Base-by-base conservation (phyloP, 1,284 basidiomycete species). In the Takashimella tepidaria region DNA sequence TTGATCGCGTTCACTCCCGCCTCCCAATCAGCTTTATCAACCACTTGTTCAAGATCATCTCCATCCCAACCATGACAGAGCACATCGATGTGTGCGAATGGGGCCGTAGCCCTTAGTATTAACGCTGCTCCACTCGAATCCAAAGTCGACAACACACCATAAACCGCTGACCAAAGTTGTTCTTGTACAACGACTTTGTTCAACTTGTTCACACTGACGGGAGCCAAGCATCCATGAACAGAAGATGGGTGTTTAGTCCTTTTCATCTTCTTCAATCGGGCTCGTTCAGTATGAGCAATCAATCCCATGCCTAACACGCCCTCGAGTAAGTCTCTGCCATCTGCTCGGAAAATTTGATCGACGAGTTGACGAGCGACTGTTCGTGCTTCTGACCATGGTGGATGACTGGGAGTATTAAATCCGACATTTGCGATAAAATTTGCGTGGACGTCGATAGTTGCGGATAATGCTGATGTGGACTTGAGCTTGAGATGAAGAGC, bases 141-240 rank as follows among this genome's bases (percentile, higher is more conserved):
- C 27, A 75, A 77, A 12, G 81, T 79, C 42, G 81, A 78, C 3
- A 90, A 67, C 3, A 77, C 76, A 10, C 80, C 77, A 66, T 87
- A 91, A 2, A 83, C 76, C 57, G 79, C 81, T 46, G 75, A 77
- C 91, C 91, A 95, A 24, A 89, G 72, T 45, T 81, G 80, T 41
- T 80, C 78, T 37, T 81, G 80, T 41, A 71, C 80, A 73, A 37
- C 52, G 20, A 70, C 62, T 3, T 54, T 53, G 5, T 66, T 67
- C 0, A 74, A 61, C 4, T 53, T 49, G 4, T 63, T 55, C 12
- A 67, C 59, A 10, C 52, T 52, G 12, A 62, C 51, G 1, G 65
- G 55, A 13, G 58, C 31, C n/a, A n/a, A n/a, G n/a, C n/a, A n/a
- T n/a, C n/a, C n/a, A n/a, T n/a, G n/a, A n/a, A n/a, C n/a, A n/a